phyloP scores from a whole-genome alignment of 345 rosid genomes.

The Erysimum cheiranthoides region DNA sequence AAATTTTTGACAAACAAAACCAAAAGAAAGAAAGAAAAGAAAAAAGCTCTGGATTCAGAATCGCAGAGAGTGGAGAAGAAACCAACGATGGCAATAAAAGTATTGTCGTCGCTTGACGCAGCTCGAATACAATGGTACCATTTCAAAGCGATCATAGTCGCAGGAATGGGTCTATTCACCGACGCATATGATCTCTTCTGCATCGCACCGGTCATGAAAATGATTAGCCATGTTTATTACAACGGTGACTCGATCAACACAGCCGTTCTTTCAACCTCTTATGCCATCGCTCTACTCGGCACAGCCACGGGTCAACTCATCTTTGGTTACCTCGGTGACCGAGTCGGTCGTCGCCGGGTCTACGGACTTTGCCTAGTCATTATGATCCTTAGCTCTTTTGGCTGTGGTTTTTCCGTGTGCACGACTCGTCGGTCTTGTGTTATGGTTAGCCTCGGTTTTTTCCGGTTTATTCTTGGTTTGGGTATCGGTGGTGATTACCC shows the following conservation, averaged over 20 bases:
- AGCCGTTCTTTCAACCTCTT: conserved; percentile 45
- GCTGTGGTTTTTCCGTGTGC: conserved; percentile 75
- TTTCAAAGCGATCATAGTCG: conserved; percentile 55
- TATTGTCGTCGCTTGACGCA: conserved; percentile 48
- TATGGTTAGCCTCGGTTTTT: conserved; percentile 63
- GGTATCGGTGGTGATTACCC: conserved; percentile 92
- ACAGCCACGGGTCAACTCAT: conserved; percentile 65
- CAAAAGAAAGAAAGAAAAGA: background rate
- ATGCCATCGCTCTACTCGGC: conserved; percentile 62
- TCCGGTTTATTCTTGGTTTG: conserved; percentile 70
- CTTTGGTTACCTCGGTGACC: conserved; percentile 72
- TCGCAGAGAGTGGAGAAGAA: conserved; percentile 40
- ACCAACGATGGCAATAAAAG: conserved; percentile 34
- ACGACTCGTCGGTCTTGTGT: conserved; percentile 57
- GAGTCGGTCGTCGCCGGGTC: conserved; percentile 64
- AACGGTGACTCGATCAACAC: conserved; percentile 37
- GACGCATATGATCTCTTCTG: conserved; percentile 62
- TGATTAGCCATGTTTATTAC: conserved; percentile 55
- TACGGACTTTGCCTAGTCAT: conserved; percentile 64
- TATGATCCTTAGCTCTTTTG: conserved; percentile 69
- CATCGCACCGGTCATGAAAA: conserved; percentile 52
- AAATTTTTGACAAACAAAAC: background rate
- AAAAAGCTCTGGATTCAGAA: conserved; percentile 41
- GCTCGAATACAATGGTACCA: conserved; percentile 58
- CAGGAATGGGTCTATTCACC: conserved; percentile 62